phyloP scores from a whole-genome alignment of 805 yeast genomes.

The Blastobotrys muscicola region DNA sequence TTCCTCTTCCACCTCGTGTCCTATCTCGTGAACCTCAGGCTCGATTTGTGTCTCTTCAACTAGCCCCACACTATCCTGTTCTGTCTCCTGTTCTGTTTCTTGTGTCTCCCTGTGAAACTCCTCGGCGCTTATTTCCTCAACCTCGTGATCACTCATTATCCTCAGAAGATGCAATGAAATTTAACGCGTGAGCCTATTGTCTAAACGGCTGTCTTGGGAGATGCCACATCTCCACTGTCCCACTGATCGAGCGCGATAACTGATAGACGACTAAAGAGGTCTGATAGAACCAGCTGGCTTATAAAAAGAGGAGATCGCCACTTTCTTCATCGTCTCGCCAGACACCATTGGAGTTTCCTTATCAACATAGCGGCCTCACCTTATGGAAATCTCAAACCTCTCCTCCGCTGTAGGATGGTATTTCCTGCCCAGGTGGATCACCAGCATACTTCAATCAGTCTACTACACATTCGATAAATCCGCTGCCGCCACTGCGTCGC shows the following conservation, averaged over 20 bases:
- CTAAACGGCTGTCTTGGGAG: neutral
- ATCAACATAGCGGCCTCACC: no score
- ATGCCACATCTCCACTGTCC: neutral
- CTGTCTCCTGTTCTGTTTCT: no score
- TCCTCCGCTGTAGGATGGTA: constrained; percentile 16
- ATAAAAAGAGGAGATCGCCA: no score
- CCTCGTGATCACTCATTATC: neutral
- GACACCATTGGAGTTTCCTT: no score
- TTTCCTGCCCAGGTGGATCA: constrained; percentile 14
- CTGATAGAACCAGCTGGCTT: no score
- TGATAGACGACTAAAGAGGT: no score
- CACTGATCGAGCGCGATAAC: no score
- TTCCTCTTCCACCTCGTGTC: neutral
- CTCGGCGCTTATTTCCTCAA: neutral
- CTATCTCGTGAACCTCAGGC: neutral
- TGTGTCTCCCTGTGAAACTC: no score
- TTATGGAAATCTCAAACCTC: neutral
- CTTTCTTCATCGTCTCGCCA: no score
- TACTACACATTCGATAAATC: neutral
- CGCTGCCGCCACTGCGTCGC: neutral
- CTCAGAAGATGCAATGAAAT: no score
- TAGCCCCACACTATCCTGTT: neutral
- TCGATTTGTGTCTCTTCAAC: neutral
- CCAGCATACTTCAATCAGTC: constrained; percentile 15
- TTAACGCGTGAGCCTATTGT: neutral